These are phyloP conservation scores for Parascedosporium putredinis DNA, from an alignment of 2,329 filamentous ascomycete species.

Conservation along the genomic window DNA sequence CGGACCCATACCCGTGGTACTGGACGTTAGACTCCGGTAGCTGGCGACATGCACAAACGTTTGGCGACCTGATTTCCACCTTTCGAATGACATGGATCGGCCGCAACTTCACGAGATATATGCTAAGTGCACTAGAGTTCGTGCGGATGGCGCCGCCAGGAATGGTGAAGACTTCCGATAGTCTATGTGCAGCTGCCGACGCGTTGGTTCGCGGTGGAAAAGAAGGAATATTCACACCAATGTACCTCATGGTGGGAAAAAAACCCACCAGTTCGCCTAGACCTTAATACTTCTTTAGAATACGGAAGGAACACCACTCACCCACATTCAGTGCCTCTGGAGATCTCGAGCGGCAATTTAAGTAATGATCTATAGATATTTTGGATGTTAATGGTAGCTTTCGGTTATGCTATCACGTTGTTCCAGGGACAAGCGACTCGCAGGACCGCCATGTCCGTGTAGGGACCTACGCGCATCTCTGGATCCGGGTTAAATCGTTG, in stretches of 20 bases:
- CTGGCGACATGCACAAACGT: slow-evolving; percentile 66
- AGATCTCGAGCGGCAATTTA: no score
- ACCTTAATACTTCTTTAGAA: no score
- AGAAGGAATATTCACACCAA: slow-evolving; percentile 92
- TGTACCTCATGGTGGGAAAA: slow-evolving; percentile 93
- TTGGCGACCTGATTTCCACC: slow-evolving; percentile 73
- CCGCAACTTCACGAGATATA: slow-evolving; percentile 61
- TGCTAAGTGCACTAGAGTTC: slow-evolving; percentile 67
- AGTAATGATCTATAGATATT: no score
- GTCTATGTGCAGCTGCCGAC: slow-evolving; percentile 70
- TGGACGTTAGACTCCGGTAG: slow-evolving; percentile 74
- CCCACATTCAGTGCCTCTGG: no score
- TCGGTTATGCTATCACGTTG: no score
- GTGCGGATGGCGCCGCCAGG: slow-evolving; percentile 67
- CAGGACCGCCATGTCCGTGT: no score
- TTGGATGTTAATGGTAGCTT: no score
- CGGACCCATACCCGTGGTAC: slow-evolving; percentile 80
- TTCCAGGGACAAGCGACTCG: no score
- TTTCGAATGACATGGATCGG: slow-evolving; percentile 82
- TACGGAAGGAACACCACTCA: no score
- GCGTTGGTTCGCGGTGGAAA: slow-evolving; percentile 76
- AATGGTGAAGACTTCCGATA: slow-evolving; percentile 88
- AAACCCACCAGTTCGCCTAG: no score
- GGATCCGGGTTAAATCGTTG: no score
- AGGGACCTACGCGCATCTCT: no score